Conservation (phyloP, 2,329 filamentous ascomycete species). For the Mycosphaerella sp. region DNA sequence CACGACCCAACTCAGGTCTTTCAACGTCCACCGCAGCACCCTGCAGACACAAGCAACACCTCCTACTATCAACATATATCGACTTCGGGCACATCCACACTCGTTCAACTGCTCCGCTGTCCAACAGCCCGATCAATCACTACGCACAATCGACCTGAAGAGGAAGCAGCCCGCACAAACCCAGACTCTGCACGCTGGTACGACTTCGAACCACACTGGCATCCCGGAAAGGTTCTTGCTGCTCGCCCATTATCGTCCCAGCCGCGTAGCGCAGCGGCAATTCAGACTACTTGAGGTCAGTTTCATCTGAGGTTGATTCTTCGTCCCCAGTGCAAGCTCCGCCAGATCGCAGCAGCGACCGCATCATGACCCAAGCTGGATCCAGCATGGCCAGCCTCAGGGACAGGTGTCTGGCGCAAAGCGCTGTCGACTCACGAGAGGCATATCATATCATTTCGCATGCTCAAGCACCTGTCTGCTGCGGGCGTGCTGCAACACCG, state of each 20-base stretch:
- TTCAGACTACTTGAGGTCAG: not conserved
- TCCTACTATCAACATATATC: constrained; percentile 21
- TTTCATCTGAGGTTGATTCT: not conserved
- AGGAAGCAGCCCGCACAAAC: constrained; percentile 10
- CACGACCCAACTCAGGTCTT: constrained; percentile 17
- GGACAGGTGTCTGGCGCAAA: not conserved
- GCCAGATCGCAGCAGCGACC: not conserved
- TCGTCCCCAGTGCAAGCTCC: not conserved
- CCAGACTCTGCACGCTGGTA: constrained; percentile 14
- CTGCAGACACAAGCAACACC: constrained; percentile 17
- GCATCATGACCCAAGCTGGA: not conserved
- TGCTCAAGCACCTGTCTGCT: not conserved
- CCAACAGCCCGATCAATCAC: constrained; percentile 10
- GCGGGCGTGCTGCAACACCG: constrained; percentile 1
- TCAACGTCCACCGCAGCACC: constrained; percentile 17
- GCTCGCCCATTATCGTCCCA: not conserved
- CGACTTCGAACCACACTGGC: not conserved
- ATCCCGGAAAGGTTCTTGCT: not conserved
- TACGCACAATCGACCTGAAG: constrained; percentile 14
- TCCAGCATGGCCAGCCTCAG: not conserved
- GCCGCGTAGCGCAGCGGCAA: not conserved
- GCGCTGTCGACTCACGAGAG: not conserved
- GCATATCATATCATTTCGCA: not conserved
- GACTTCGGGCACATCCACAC: constrained; percentile 17
- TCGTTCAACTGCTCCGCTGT: constrained; percentile 18